Evolutionary conservation across 495 filamentous ascomycete genomes (phyloP).

Genomic region (Pseudomonodictys pantanalensis): DNA sequence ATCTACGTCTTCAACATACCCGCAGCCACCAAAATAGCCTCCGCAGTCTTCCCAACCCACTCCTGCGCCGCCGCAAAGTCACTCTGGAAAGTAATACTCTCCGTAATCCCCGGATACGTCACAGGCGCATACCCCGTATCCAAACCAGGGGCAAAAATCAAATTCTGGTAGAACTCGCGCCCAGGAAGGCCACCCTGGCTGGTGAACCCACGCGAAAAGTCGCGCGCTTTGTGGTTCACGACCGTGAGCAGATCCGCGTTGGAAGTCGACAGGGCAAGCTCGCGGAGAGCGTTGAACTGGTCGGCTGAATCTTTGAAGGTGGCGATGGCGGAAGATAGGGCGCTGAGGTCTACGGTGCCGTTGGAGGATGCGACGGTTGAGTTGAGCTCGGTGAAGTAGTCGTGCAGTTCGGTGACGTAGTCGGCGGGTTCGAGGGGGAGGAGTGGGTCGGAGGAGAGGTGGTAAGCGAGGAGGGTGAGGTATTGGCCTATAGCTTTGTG

Average conservation of each 20-base stretch:
- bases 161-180: conserved; percentile 27
- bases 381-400: conserved; percentile 16
- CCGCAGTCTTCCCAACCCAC: conserved; percentile 28
- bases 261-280: conserved; percentile 5
- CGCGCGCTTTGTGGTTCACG: conserved; percentile 27
- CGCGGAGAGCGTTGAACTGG: conserved; percentile 19
- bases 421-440: conserved; percentile 38
- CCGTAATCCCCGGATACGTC: conserved; percentile 29
- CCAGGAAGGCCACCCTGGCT: conserved; percentile 29
- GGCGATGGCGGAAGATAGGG: conserved; percentile 12
- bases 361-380: conserved; percentile 4
- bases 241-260: conserved; percentile 26
- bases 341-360: conserved; percentile 20
- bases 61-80: conserved; percentile 27
- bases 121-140: conserved; percentile 34
- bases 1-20: conserved; percentile 27
- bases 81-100: conserved; percentile 12
- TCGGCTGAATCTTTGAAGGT: conserved; percentile 13
- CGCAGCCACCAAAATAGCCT: conserved; percentile 26
- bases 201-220: conserved; percentile 29
- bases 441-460: conserved; percentile 37
- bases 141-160: conserved; percentile 30
- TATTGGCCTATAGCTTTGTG: conserved; percentile 38
- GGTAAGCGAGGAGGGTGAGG: conserved; percentile 40
- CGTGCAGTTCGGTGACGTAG: conserved; percentile 19